These are phyloP conservation scores for Aphanomyces cochlioides DNA, from an alignment of 352 stramenopile genomes.

Conservation along the genomic window DNA sequence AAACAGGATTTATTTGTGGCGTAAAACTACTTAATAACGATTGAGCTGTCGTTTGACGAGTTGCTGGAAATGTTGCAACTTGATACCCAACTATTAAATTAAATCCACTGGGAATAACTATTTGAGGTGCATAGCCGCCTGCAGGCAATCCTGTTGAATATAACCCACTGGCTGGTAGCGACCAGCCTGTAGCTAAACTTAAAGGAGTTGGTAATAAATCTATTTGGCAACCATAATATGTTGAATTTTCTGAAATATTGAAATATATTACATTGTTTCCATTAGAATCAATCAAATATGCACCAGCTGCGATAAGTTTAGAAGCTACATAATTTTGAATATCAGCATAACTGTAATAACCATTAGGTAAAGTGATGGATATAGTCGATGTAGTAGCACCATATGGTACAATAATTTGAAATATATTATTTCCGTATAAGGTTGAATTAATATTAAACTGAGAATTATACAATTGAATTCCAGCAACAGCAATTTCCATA, in stretches of 20 bases:
- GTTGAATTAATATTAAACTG: constrained; percentile 35
- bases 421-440: constrained; percentile 30
- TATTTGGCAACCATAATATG: constrained; percentile 32
- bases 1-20: constrained; percentile 6
- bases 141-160: constrained; percentile 32
- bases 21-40: not conserved
- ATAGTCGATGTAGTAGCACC: constrained; percentile 23
- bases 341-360: constrained; percentile 33
- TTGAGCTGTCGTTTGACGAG: not conserved
- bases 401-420: constrained; percentile 32
- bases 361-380: constrained; percentile 31
- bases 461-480: constrained; percentile 34
- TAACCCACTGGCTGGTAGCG: constrained; percentile 31
- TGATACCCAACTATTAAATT: constrained; percentile 1
- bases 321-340: constrained; percentile 32
- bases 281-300: constrained; percentile 34
- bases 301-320: constrained; percentile 28
- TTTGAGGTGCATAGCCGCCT: not conserved
- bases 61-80: not conserved
- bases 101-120: not conserved
- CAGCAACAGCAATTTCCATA: constrained; percentile 28
- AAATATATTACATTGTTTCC: constrained; percentile 33
- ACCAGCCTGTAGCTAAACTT: constrained; percentile 25
- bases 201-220: constrained; percentile 28
- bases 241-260: constrained; percentile 30